phyloP scores from a whole-genome alignment of 306 rosid species.

The Acacia melanoxylon region DNA sequence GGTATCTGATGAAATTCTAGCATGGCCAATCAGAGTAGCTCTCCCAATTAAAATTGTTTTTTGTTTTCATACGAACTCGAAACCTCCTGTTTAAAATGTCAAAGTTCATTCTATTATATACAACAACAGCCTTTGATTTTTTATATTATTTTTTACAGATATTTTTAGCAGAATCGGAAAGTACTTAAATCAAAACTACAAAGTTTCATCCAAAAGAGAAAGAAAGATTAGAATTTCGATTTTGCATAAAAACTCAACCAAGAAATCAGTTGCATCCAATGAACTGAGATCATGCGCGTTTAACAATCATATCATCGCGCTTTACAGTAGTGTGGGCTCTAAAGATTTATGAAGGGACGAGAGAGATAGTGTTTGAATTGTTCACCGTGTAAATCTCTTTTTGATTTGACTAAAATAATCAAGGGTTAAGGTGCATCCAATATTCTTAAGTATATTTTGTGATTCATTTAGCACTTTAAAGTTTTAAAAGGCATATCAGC shows the following conservation, averaged over 20 bases:
- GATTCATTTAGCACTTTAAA: no score
- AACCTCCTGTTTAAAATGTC: no score
- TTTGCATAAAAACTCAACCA: not conserved
- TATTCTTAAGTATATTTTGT: no score
- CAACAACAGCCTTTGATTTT: not conserved
- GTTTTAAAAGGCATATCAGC: no score
- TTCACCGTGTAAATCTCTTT: not conserved
- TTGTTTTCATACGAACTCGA: no score
- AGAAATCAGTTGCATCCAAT: not conserved
- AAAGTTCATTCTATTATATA: no score
- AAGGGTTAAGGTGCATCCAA: fast-evolving
- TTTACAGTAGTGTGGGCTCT: not conserved
- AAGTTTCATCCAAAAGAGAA: not conserved
- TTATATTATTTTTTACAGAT: not conserved
- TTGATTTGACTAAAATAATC: not conserved
- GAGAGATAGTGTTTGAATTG: not conserved
- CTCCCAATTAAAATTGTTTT: no score
- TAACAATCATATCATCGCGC: not conserved
- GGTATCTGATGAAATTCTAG: no score
- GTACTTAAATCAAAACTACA: not conserved
- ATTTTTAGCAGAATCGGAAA: not conserved
- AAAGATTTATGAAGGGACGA: not conserved
- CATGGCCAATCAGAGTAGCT: no score
- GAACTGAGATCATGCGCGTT: not conserved
- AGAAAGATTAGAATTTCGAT: not conserved